These are phyloP conservation scores for Monascus ruber DNA, from an alignment of 2,329 filamentous ascomycete species.

Conservation along the genomic window DNA sequence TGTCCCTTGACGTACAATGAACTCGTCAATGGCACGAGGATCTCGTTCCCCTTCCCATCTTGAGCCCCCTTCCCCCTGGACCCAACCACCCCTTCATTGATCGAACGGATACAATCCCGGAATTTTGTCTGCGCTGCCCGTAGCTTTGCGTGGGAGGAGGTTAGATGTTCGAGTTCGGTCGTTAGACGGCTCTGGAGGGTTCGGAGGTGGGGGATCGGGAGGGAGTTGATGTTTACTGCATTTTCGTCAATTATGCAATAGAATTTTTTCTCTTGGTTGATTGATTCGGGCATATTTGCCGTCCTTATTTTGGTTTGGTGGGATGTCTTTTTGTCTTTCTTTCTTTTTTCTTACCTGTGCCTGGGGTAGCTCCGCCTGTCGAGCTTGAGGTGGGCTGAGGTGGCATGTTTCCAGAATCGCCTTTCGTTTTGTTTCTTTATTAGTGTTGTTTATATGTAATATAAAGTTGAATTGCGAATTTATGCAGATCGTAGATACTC, in stretches of 20 bases:
- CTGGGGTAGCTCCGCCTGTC: slow-evolving; percentile 16
- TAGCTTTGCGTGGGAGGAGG: slow-evolving; percentile 77
- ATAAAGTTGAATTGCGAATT: no score
- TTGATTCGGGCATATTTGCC: not conserved
- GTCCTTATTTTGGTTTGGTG: not conserved
- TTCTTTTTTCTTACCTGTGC: slow-evolving; percentile 14
- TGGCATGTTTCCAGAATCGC: slow-evolving; percentile 8
- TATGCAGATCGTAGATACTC: no score
- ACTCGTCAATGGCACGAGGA: slow-evolving; percentile 88
- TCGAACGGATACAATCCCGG: slow-evolving; percentile 72
- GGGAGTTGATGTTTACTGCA: slow-evolving; percentile 58
- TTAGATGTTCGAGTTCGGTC: slow-evolving; percentile 90
- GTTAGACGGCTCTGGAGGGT: slow-evolving; percentile 94
- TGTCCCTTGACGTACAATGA: slow-evolving; percentile 87
- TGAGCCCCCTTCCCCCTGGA: slow-evolving; percentile 21
- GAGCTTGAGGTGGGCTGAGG: slow-evolving; percentile 17
- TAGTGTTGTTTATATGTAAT: no score
- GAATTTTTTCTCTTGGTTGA: not conserved
- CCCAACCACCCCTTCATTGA: slow-evolving; percentile 47
- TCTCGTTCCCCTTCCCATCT: slow-evolving; percentile 29
- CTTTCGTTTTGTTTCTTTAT: no score
- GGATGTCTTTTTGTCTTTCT: not conserved
- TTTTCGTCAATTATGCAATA: slow-evolving; percentile 1
- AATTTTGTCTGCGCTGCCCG: slow-evolving; percentile 87
- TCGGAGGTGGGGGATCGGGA: slow-evolving; percentile 74